phyloP scores from a whole-genome alignment of 768 basidiomycete species.

The Rhizopogon vulgaris region DNA sequence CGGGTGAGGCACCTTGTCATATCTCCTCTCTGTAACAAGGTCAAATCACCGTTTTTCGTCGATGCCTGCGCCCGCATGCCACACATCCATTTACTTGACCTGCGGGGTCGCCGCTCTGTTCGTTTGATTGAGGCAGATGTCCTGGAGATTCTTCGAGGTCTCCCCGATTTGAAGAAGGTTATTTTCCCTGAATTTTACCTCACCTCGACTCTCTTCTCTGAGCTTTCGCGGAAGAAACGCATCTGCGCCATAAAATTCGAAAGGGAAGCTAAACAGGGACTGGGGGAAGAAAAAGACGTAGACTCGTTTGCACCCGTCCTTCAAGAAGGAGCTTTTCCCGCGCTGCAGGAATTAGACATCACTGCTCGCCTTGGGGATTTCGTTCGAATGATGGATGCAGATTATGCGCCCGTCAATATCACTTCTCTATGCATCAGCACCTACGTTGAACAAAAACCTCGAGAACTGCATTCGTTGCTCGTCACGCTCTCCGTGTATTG shows the following conservation, averaged over 20 bases:
- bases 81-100: constrained; percentile 37
- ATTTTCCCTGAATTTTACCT: constrained; percentile 47
- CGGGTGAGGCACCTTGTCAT: constrained; percentile 36
- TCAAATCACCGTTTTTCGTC: constrained; percentile 20
- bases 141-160: constrained; percentile 32
- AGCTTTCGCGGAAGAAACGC: constrained; percentile 36
- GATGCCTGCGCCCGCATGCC: constrained; percentile 47
- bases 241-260: constrained; percentile 47
- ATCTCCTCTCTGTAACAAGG: constrained; percentile 13
- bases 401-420: constrained; percentile 43
- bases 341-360: constrained; percentile 45
- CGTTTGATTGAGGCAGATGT: constrained; percentile 35
- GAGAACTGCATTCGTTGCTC: constrained; percentile 37
- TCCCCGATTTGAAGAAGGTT: constrained; percentile 41
- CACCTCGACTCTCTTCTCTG: constrained; percentile 41
- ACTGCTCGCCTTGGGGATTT: constrained; percentile 40
- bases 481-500: constrained; percentile 41
- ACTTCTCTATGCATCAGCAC: constrained; percentile 48
- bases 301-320: constrained; percentile 37
- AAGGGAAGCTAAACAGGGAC: constrained; percentile 41
- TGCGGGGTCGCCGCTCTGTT: constrained; percentile 38
- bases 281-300: constrained; percentile 39
- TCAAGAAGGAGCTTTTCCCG: constrained; percentile 44
- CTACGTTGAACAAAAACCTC: constrained; percentile 35
- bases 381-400: constrained; percentile 35